phyloP scores from a whole-genome alignment of 768 basidiomycete genomes.

The Xerocomellus amylosporus region DNA sequence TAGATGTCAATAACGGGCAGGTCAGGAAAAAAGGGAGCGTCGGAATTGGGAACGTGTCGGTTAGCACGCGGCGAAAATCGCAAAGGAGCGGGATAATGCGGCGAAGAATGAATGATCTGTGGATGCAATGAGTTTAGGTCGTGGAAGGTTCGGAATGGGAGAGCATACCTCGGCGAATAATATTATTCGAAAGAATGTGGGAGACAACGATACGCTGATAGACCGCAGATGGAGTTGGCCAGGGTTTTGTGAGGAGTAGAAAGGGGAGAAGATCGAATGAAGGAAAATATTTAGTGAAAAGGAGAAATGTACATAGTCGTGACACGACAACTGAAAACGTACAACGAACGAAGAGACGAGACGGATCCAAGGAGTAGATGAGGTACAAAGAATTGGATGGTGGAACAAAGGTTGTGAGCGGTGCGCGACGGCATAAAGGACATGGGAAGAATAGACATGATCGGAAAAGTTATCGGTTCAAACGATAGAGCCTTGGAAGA shows the following conservation, averaged over 20 bases:
- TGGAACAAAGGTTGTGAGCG: slow-evolving; percentile 4
- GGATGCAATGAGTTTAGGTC: background rate
- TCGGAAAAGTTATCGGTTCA: background rate
- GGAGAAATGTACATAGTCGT: background rate
- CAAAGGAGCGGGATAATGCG: slow-evolving; percentile 6
- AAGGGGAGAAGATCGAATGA: background rate
- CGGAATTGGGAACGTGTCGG: background rate
- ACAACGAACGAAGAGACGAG: slow-evolving; percentile 9
- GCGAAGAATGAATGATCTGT: slow-evolving; percentile 2
- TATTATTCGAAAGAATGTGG: slow-evolving; percentile 12
- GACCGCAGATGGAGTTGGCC: background rate
- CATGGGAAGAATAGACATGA: background rate
- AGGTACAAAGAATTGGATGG: background rate
- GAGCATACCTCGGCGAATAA: slow-evolving; percentile 16
- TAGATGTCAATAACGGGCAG: background rate
- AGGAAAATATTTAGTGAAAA: slow-evolving; percentile 1
- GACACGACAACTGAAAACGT: background rate
- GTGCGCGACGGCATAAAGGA: background rate
- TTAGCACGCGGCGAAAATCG: background rate
- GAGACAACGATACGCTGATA: background rate
- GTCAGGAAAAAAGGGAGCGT: slow-evolving; percentile 4
- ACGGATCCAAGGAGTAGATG: background rate
- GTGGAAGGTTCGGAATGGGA: background rate
- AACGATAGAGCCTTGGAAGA: background rate
- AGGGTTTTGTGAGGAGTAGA: background rate